phyloP scores from a whole-genome alignment of 1,284 basidiomycete species.

The Ganoderma meredithae region DNA sequence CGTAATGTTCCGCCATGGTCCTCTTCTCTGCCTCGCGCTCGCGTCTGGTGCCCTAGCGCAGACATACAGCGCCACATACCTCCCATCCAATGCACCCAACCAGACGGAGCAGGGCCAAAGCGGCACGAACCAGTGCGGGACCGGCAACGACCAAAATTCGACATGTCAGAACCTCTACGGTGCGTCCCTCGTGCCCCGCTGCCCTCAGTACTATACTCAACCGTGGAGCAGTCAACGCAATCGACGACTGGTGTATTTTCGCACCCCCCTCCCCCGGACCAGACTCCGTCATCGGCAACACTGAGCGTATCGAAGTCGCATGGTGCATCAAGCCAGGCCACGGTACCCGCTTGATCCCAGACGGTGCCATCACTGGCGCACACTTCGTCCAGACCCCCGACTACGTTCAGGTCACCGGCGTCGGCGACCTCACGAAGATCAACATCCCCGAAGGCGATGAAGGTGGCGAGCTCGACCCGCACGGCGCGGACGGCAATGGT shows the following conservation, averaged over 20 bases:
- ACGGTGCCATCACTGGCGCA: slow-evolving; percentile 76
- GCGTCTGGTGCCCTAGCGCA: slow-evolving; percentile 38
- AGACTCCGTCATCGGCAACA: slow-evolving; percentile 60
- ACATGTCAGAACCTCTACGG: slow-evolving; percentile 72
- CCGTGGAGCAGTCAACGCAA: slow-evolving; percentile 58
- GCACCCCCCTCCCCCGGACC: slow-evolving; percentile 65
- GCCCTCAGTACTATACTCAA: not conserved
- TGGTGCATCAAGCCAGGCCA: slow-evolving; percentile 75
- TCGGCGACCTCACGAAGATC: slow-evolving; percentile 70
- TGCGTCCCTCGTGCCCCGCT: slow-evolving; percentile 41
- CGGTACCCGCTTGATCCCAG: slow-evolving; percentile 79
- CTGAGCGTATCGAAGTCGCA: slow-evolving; percentile 70
- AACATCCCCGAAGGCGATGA: slow-evolving; percentile 67
- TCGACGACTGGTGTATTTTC: slow-evolving; percentile 66
- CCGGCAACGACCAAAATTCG: slow-evolving; percentile 59
- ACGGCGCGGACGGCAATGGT: slow-evolving; percentile 66
- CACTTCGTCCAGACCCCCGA: slow-evolving; percentile 75
- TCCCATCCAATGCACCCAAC: slow-evolving; percentile 53
- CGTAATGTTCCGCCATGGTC: slow-evolving; percentile 27
- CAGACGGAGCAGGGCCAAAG: slow-evolving; percentile 65
- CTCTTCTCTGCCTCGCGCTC: slow-evolving; percentile 28
- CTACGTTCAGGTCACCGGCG: slow-evolving; percentile 74
- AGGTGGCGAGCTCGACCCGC: slow-evolving; percentile 65
- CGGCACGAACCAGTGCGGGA: slow-evolving; percentile 71
- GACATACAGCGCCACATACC: slow-evolving; percentile 48